Conservation (phyloP, 768 basidiomycete genomes). For the Udeniomyces megalosporus region DNA sequence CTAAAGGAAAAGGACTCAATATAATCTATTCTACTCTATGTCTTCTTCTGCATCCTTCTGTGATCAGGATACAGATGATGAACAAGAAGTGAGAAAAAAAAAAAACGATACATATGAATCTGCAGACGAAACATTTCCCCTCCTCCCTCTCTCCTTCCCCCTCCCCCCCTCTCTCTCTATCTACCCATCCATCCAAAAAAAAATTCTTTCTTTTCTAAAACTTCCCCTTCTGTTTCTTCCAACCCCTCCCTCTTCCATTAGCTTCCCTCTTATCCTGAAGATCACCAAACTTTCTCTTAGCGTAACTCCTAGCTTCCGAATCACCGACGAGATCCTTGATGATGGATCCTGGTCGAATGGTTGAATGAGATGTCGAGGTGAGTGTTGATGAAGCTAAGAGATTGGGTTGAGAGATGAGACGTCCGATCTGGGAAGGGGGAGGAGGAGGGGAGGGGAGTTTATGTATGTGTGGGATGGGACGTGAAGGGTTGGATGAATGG, state of each 20-base stretch:
- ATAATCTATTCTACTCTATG: no score
- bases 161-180: no score
- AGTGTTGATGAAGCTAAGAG: conserved; percentile 5
- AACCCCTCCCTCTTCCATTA: conserved; percentile 54
- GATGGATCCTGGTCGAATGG: conserved; percentile 43
- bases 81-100: no score
- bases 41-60: no score
- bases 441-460: neutral
- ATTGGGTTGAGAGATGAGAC: conserved; percentile 31
- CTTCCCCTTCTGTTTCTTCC: conserved; percentile 40
- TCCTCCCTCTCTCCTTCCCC: no score
- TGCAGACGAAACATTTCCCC: no score
- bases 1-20: no score
- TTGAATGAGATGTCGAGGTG: neutral
- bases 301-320: conserved; percentile 66
- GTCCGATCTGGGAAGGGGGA: conserved; percentile 48
- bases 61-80: no score
- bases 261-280: conserved; percentile 51
- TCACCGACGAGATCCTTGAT: conserved; percentile 83
- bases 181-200: no score
- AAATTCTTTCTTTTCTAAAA: neutral
- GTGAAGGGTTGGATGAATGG: neutral
- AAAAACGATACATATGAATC: no score
- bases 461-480: neutral
- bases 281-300: conserved; percentile 80